phyloP scores from a whole-genome alignment of 768 basidiomycete species.

The Podaxis rugospora region DNA sequence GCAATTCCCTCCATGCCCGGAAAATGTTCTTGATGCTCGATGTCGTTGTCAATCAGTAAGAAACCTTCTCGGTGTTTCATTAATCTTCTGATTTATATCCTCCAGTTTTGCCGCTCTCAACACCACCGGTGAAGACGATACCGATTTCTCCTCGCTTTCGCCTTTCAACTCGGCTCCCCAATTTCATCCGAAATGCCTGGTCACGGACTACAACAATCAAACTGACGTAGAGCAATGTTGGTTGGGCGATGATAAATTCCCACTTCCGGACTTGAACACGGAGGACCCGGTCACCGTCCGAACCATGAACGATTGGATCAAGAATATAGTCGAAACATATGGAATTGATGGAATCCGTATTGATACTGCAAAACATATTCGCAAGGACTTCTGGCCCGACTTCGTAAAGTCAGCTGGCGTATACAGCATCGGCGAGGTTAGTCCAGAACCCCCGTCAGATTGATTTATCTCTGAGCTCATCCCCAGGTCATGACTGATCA shows the following conservation, averaged over 20 bases:
- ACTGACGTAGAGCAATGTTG: constrained; percentile 64
- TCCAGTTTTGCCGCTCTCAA: constrained; percentile 17
- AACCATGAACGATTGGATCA: constrained; percentile 59
- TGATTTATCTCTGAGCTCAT: constrained; percentile 13
- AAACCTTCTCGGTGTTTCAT: constrained; percentile 13
- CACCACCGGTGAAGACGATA: constrained; percentile 9
- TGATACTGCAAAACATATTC: constrained; percentile 59
- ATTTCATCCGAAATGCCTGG: constrained; percentile 65
- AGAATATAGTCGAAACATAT: constrained; percentile 49
- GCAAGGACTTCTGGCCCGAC: constrained; percentile 60
- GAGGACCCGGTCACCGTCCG: constrained; percentile 51
- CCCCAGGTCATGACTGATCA: constrained; percentile 12
- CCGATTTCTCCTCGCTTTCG: constrained; percentile 24
- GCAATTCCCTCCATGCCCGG: constrained; percentile 57
- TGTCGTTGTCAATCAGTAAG: constrained; percentile 73
- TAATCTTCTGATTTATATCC: background rate
- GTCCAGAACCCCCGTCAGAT: background rate
- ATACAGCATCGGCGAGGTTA: constrained; percentile 71
- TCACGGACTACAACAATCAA: constrained; percentile 57
- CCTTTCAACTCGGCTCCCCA: constrained; percentile 23
- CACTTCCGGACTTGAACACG: constrained; percentile 72
- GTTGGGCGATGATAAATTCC: constrained; percentile 62
- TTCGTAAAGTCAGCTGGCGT: constrained; percentile 62
- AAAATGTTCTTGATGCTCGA: constrained; percentile 70
- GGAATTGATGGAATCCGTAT: constrained; percentile 68